A percentile compares a stretch with the other conserved stretches of the same genome.
These are phyloP conservation scores for Macrophomina tecta DNA, from an alignment of 2,329 filamentous ascomycete genomes.

Conservation along the genomic window DNA sequence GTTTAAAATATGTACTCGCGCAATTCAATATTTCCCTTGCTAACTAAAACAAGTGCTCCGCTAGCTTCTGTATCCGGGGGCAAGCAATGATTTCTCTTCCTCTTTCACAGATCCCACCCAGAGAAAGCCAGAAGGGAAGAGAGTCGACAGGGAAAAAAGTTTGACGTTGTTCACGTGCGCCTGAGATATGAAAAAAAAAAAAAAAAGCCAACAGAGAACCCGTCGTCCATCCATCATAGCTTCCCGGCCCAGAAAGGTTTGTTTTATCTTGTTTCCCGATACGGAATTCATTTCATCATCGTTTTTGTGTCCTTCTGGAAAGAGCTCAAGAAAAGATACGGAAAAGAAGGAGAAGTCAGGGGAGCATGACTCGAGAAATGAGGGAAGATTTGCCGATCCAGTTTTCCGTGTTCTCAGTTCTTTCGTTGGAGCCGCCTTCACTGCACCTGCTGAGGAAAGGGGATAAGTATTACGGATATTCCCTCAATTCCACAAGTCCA, in stretches of 20 bases:
- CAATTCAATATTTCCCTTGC: not conserved
- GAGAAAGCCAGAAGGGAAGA: not conserved
- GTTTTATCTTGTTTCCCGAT: not conserved
- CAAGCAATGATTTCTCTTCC: conserved; percentile 1
- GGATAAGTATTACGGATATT: too few species aligned
- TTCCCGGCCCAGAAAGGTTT: not conserved
- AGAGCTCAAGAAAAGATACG: not conserved
- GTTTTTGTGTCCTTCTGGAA: not conserved
- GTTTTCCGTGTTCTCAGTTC: not conserved
- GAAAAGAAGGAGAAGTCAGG: not conserved
- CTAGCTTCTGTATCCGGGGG: conserved; percentile 2
- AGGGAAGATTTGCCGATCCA: not conserved
- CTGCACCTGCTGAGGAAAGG: too few species aligned
- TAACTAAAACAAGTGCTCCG: not conserved
- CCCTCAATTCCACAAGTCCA: conserved; percentile 11
- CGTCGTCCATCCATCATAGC: conserved; percentile 11
- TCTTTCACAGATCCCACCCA: not conserved
- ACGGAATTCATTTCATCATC: not conserved
- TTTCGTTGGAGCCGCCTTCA: not conserved
- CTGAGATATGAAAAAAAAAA: not conserved
- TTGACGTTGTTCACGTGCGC: not conserved
- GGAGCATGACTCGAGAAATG: conserved; percentile 11
- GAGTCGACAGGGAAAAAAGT: not conserved
- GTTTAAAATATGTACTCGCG: conserved; percentile 6
- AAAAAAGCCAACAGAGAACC: not conserved